These are phyloP conservation scores for Ceratobasidium sp. DNA, from an alignment of 1,284 basidiomycete genomes.

Conservation along the genomic window DNA sequence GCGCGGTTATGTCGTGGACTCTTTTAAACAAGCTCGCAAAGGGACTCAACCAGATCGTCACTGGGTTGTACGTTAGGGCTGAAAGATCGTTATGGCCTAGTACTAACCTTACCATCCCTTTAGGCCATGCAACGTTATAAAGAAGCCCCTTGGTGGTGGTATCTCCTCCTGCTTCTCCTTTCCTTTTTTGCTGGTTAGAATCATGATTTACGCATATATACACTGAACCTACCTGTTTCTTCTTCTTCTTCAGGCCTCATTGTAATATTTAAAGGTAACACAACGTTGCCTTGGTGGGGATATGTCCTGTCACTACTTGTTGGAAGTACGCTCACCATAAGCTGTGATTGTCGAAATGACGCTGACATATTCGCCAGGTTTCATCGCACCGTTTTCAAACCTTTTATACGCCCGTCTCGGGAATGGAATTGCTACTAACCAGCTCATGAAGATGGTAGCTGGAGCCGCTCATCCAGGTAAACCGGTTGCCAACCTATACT, in stretches of 20 bases:
- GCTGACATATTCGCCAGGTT: constrained; percentile 2
- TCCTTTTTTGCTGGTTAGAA: constrained; percentile 62
- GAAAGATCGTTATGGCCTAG: not conserved
- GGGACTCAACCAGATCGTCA: constrained; percentile 65
- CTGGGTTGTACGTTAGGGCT: constrained; percentile 55
- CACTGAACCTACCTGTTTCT: too few relatives aligned
- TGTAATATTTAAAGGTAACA: constrained; percentile 63
- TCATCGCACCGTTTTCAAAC: constrained; percentile 56
- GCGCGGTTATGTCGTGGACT: constrained; percentile 59
- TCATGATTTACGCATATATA: not conserved
- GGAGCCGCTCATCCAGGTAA: constrained; percentile 67
- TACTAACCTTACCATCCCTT: constrained; percentile 49
- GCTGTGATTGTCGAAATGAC: not conserved
- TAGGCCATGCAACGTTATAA: constrained; percentile 61
- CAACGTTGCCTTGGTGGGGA: constrained; percentile 69
- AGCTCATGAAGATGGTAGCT: constrained; percentile 72
- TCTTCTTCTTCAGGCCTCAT: constrained; percentile 67
- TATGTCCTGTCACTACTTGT: constrained; percentile 59
- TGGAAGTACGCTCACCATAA: constrained; percentile 50
- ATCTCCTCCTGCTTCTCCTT: constrained; percentile 56
- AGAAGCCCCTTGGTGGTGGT: constrained; percentile 70
- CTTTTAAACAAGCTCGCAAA: constrained; percentile 58
- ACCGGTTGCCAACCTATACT: constrained; percentile 71
- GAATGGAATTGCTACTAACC: constrained; percentile 64
- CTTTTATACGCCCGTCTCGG: constrained; percentile 60